Base-by-base conservation (phyloP, 1,284 basidiomycete species). In the Takashimella tepidaria region DNA sequence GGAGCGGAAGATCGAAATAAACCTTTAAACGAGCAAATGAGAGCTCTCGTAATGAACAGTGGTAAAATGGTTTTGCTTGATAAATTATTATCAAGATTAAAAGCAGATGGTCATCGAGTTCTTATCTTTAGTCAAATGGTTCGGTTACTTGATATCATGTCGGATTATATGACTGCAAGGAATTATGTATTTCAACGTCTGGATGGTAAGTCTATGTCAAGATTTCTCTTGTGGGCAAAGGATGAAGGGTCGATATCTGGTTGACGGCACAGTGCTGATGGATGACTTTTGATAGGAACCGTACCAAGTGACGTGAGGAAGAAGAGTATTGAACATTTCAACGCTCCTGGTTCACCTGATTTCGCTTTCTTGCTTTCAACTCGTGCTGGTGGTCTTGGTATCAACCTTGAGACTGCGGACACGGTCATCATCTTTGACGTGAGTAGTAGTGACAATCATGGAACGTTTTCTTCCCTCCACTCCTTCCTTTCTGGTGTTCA, bases 121-220 rank as follows among this genome's bases (percentile, higher is more conserved):
- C 82, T 99, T 60, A 97, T 99, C 71, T 98, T 98, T 81, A 95
- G 91, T 67, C 96, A 98, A 76, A 98, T 99, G 96, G 95, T 98
- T 48, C 86, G 95, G 57, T 91, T 98, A 84, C 83, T 99, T 41
- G 96, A 99, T 76, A 98, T 99, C 72, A 83, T 99, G 62, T 93
- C 89, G 58, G 96, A 99, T 76, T 98, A 98, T 76, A 92, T 98
- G 86, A 79, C 79, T 23, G 79, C 95, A 44, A 83, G 96, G 44
- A 88, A 88, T 37, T 98, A 96, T 70, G 84, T 83, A 20, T 87
- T 85, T 69, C 87, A 88, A 55, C 81, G 89, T 2, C 79, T 92
- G 12, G 90, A 92, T 66, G 89, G 86, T 62, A 66, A 68, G 49
- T 77, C n/a, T 67, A 40, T 75, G 31, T 72, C 51, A 37, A 37